phyloP scores from a whole-genome alignment of 2,329 filamentous ascomycete genomes.

The Cladophialophora psammophila region DNA sequence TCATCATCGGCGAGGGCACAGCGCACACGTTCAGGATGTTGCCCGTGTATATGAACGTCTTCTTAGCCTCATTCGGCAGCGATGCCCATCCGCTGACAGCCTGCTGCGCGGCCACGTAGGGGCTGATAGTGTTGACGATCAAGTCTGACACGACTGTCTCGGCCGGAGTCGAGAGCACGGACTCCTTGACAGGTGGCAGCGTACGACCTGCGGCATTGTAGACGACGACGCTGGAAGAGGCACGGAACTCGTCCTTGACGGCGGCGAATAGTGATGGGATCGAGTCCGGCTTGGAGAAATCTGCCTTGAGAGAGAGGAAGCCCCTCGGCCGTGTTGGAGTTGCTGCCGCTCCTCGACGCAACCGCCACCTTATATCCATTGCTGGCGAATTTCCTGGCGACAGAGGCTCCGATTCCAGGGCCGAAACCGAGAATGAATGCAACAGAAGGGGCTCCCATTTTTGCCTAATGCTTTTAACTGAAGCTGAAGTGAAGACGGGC shows the following conservation, averaged over 20 bases:
- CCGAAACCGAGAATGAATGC: conserved; percentile 46
- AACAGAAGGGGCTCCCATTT: conserved; percentile 15
- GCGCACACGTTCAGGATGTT: conserved; percentile 50
- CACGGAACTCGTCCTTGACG: conserved; percentile 45
- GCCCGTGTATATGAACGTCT: conserved; percentile 55
- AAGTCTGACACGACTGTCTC: conserved; percentile 41
- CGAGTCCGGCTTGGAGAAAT: conserved; percentile 46
- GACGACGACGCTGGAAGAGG: conserved; percentile 44
- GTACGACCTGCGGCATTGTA: conserved; percentile 36
- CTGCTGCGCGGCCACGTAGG: conserved; percentile 52
- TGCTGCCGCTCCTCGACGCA: conserved; percentile 8
- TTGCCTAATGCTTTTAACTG: background rate
- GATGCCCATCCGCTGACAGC: conserved; percentile 44
- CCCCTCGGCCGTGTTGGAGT: conserved; percentile 12
- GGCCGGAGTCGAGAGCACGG: conserved; percentile 44
- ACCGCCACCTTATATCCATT: conserved; percentile 36
- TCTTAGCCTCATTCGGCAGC: conserved; percentile 43
- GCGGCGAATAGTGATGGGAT: conserved; percentile 49
- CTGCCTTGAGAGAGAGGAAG: conserved; percentile 44
- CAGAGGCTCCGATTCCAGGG: conserved; percentile 23
- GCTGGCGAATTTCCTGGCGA: conserved; percentile 26
- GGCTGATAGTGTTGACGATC: conserved; percentile 50
- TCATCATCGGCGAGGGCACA: conserved; percentile 35
- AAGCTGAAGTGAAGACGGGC: too few relatives aligned
- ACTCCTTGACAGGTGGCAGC: background rate